Evolutionary conservation across 2,329 filamentous ascomycete genomes (phyloP).

Genomic region (Stachybotrys echinatus): DNA sequence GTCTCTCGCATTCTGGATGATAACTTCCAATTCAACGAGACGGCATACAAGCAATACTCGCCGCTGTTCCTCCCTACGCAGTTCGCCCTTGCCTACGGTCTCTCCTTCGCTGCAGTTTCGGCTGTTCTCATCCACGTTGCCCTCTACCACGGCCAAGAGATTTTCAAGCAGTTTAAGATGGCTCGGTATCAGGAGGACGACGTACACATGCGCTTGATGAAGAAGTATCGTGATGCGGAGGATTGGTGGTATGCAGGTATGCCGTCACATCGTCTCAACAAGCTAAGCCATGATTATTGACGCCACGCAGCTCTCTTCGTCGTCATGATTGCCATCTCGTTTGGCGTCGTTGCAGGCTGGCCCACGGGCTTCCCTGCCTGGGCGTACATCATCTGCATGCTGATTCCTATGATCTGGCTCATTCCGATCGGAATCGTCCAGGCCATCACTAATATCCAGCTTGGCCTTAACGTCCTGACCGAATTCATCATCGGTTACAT

Average conservation of each 20-base stretch:
- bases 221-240: constrained; percentile 53
- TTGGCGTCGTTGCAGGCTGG: constrained; percentile 50
- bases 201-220: constrained; percentile 56
- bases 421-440: constrained; percentile 58
- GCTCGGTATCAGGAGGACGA: constrained; percentile 53
- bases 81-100: constrained; percentile 54
- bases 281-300: constrained; percentile 12
- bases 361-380: constrained; percentile 53
- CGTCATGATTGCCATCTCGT: constrained; percentile 49
- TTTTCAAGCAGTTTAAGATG: constrained; percentile 49
- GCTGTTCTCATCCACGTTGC: constrained; percentile 53
- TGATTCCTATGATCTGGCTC: constrained; percentile 53
- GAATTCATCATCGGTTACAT: constrained; percentile 71
- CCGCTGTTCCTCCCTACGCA: constrained; percentile 60
- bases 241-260: constrained; percentile 54
- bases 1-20: constrained; percentile 53
- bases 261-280: constrained; percentile 27
- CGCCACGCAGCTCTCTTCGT: constrained; percentile 35
- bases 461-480: constrained; percentile 67
- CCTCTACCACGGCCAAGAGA: constrained; percentile 50
- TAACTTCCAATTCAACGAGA: constrained; percentile 53
- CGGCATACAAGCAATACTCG: constrained; percentile 58
- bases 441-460: constrained; percentile 56
- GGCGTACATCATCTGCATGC: constrained; percentile 52
- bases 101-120: constrained; percentile 63